Evolutionary conservation across 106 monocot genomes (phyloP), one percentile per base, ranked within the genome.

Genomic region (Iris macrosiphon): DNA sequence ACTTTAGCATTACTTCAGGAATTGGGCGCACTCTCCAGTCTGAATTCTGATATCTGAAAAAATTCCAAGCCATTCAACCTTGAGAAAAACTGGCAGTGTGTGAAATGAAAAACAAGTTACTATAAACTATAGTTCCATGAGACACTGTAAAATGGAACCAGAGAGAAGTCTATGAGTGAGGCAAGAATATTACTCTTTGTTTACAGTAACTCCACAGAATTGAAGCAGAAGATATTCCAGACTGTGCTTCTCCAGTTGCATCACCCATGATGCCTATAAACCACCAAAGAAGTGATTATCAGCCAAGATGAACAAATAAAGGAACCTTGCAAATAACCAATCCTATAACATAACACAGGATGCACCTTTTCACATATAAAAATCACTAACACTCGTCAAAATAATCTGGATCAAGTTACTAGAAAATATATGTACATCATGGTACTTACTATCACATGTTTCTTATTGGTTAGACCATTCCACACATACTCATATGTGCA

Each of bases 11-110:
- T 57, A 83, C 79, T 50, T 66, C 63, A 49, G 96, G 85, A 55
- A 96, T 72, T 13, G 89, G 96, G 4, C 96, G 71, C 38, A 90
- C 19, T 75, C 96, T 85, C 96, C 96, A 90, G 40, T 96, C 89
- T 35, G 96, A 82, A 50, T 74, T 82, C 66, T 96, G 96, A 67
- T 96, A 96, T 75, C 89, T 96, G 58, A 63, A 81, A 72, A 24
- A 62, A 33, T 25, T 35, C 10, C 10, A 35, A 35, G 34, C 4
- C 10, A 35, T 35, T 35, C 34, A 35, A 3, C 20, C 18, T 18
- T 41, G 41, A 41, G 17, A 41, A 16, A 15, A 41, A 15, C n/a
- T n/a, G n/a, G n/a, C n/a, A n/a, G n/a, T n/a, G n/a, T n/a, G n/a
- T n/a, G n/a, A n/a, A n/a, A n/a, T n/a, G n/a, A n/a, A 16, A 15